Conservation (phyloP, 2,329 filamentous ascomycete species). For the Clonostachys sp. region DNA sequence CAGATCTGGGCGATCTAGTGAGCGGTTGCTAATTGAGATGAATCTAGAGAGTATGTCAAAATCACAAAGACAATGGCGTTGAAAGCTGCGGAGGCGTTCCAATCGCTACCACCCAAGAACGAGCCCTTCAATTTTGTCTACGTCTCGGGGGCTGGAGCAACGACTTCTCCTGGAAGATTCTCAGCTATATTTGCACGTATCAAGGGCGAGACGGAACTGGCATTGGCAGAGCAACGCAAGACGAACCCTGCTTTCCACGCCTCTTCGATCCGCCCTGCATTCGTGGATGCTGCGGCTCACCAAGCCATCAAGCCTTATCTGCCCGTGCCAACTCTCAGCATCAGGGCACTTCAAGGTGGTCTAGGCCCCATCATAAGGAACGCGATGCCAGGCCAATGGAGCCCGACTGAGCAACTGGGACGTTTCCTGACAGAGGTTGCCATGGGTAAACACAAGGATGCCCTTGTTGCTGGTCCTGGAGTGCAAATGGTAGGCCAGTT, state of each 20-base stretch:
- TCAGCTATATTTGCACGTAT: slow-evolving; percentile 57
- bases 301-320: slow-evolving; percentile 34
- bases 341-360: slow-evolving; percentile 2
- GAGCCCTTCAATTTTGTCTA: slow-evolving; percentile 65
- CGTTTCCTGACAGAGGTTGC: slow-evolving; percentile 38
- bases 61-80: slow-evolving; percentile 67
- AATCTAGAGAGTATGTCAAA: slow-evolving; percentile 48
- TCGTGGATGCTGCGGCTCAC: slow-evolving; percentile 47
- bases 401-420: slow-evolving; percentile 39
- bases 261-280: slow-evolving; percentile 53
- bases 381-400: slow-evolving; percentile 12
- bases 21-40: too few species aligned
- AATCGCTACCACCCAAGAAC: slow-evolving; percentile 30
- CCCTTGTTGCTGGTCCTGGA: too few species aligned
- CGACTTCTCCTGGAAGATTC: slow-evolving; percentile 48
- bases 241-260: background rate
- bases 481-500: too few species aligned
- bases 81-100: slow-evolving; percentile 57
- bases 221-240: slow-evolving; percentile 50
- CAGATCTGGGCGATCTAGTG: too few species aligned
- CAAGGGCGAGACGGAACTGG: slow-evolving; percentile 63
- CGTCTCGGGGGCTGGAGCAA: slow-evolving; percentile 62
- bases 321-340: slow-evolving; percentile 17
- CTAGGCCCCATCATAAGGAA: slow-evolving; percentile 11
- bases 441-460: slow-evolving; percentile 23